Conservation (phyloP, 805 yeast species). For the Clavispora phyllophila region DNA sequence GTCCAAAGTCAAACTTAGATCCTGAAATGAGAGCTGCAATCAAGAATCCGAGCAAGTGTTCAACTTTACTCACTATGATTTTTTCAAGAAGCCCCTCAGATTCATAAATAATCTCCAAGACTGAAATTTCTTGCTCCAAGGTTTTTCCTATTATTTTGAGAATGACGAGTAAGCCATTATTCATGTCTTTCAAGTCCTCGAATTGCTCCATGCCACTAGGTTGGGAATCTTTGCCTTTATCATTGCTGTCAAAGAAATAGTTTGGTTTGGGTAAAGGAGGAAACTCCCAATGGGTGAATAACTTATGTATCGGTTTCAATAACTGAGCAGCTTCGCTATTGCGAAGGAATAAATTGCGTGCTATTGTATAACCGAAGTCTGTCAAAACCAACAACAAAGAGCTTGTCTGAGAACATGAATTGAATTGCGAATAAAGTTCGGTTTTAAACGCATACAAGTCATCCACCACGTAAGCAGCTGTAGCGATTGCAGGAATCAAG, state of each 20-base stretch:
- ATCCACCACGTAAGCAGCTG: conserved; percentile 6
- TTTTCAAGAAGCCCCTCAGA: conserved; percentile 5
- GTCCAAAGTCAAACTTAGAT: conserved; percentile 1
- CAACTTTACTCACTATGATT: conserved; percentile 6
- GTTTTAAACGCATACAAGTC: background rate
- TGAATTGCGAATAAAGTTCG: conserved; percentile 9
- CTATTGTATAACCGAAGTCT: conserved; percentile 9
- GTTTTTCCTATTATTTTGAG: conserved; percentile 3
- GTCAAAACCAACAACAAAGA: conserved; percentile 8
- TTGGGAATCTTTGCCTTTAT: conserved; percentile 4
- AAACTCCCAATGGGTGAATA: conserved; percentile 2
- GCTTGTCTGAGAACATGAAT: conserved; percentile 5
- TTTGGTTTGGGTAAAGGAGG: conserved; percentile 31
- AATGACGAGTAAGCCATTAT: conserved; percentile 4
- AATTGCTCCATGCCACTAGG: conserved; percentile 4
- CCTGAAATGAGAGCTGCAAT: conserved; percentile 8
- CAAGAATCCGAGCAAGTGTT: conserved; percentile 6
- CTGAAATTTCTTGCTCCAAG: conserved; percentile 2
- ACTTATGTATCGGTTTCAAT: background rate
- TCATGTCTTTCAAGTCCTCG: conserved; percentile 6
- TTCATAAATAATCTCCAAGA: background rate
- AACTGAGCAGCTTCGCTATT: background rate
- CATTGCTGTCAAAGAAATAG: conserved; percentile 11
- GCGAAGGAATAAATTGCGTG: background rate
- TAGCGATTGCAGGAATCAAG: conserved; percentile 6